Evolutionary conservation across 83 land plant species (phyloP).

Genomic region (Thuja plicata): DNA sequence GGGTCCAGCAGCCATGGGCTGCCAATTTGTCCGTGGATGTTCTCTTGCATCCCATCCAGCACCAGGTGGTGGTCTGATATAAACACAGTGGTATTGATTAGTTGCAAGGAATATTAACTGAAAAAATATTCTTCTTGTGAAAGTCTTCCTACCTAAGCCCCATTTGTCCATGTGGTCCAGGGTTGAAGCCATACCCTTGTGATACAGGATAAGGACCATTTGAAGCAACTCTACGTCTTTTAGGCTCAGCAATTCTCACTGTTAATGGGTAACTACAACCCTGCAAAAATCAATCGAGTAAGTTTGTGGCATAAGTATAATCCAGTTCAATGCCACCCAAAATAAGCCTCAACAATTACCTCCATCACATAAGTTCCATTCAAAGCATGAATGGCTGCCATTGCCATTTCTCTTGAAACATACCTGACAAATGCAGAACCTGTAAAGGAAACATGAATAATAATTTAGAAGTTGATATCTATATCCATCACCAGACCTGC

Average conservation of each 20-base stretch:
- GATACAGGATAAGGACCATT: constrained; percentile 38
- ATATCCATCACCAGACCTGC: constrained; percentile 4
- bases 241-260: constrained; percentile 98
- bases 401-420: constrained; percentile 79
- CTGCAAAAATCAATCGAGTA: constrained; percentile 26
- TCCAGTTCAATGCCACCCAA: background rate
- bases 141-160: constrained; percentile 40
- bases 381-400: constrained; percentile 80
- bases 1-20: constrained; percentile 37
- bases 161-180: constrained; percentile 51
- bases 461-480: background rate
- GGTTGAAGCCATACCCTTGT: constrained; percentile 76
- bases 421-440: constrained; percentile 98
- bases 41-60: constrained; percentile 31
- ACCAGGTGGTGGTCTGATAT: constrained; percentile 36
- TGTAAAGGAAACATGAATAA: constrained; percentile 24
- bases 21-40: constrained; percentile 46
- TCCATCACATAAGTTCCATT: constrained; percentile 84
- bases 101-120: background rate
- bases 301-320: background rate
- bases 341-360: constrained; percentile 35
- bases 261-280: constrained; percentile 94
- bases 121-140: background rate
- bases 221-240: constrained; percentile 65
- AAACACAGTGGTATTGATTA: background rate